phyloP scores from a whole-genome alignment of 2,329 filamentous ascomycete genomes.

The Thelonectria blattea region DNA sequence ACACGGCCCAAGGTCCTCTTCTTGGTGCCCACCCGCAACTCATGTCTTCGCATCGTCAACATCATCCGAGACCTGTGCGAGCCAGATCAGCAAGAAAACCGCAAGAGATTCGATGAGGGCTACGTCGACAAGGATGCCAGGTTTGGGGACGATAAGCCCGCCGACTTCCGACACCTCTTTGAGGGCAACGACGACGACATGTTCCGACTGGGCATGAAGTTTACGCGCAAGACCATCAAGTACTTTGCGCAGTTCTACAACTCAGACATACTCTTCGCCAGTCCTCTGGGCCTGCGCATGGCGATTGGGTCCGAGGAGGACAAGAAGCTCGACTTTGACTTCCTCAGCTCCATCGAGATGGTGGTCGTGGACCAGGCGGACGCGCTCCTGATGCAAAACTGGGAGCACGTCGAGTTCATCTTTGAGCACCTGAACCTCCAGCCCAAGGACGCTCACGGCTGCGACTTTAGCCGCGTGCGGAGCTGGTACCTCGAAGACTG shows the following conservation, averaged over 20 bases:
- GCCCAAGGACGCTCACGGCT: constrained; percentile 87
- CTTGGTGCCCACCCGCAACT: constrained; percentile 85
- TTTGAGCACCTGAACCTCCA: constrained; percentile 91
- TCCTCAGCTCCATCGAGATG: constrained; percentile 91
- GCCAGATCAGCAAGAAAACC: constrained; percentile 93
- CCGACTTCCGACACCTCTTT: constrained; percentile 89
- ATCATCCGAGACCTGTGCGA: constrained; percentile 76
- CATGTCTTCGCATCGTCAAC: constrained; percentile 80
- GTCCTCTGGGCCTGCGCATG: constrained; percentile 86
- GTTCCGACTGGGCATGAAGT: constrained; percentile 95
- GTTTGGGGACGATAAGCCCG: constrained; percentile 76
- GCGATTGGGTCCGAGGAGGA: constrained; percentile 81
- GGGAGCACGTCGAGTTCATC: constrained; percentile 93
- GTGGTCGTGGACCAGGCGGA: constrained; percentile 91
- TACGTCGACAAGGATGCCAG: constrained; percentile 72
- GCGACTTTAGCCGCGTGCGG: constrained; percentile 89
- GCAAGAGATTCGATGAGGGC: constrained; percentile 86
- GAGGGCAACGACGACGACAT: constrained; percentile 96
- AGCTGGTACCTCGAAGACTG: constrained; percentile 93
- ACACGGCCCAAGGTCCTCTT: constrained; percentile 93
- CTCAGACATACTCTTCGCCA: constrained; percentile 92
- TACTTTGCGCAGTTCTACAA: constrained; percentile 96
- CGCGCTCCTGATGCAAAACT: constrained; percentile 95
- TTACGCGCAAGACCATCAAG: constrained; percentile 94
- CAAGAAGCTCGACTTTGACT: constrained; percentile 78